These are phyloP conservation scores for Nemania diffusa DNA, from an alignment of 2,329 filamentous ascomycete species.

Conservation along the genomic window DNA sequence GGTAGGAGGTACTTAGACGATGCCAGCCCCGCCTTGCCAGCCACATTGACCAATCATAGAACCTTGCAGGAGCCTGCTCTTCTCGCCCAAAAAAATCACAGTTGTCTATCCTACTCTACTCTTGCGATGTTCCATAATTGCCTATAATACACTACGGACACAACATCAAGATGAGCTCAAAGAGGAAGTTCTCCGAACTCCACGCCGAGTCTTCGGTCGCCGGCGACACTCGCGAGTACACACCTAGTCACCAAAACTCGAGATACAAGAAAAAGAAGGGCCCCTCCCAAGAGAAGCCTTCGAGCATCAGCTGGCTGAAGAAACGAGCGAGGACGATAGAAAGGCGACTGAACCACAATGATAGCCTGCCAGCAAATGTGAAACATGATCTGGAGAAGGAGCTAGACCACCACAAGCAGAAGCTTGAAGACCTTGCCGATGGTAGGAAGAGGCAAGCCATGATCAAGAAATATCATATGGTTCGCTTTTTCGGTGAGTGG, in stretches of 20 bases:
- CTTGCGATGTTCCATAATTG: neutral
- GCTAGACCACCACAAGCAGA: constrained; percentile 71
- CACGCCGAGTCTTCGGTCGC: constrained; percentile 36
- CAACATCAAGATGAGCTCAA: constrained; percentile 41
- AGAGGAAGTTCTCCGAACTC: constrained; percentile 48
- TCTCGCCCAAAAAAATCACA: constrained; percentile 26
- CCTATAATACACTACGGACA: neutral
- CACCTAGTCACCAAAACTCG: constrained; percentile 31
- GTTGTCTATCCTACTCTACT: neutral
- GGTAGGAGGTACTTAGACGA: neutral
- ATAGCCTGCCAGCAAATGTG: constrained; percentile 74
- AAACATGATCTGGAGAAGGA: constrained; percentile 77
- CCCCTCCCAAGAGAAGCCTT: constrained; percentile 57
- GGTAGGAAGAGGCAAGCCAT: constrained; percentile 74
- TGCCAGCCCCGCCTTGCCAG: constrained; percentile 7
- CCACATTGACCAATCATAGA: constrained; percentile 23
- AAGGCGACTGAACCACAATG: constrained; percentile 69
- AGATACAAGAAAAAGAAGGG: constrained; percentile 52
- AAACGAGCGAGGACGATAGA: constrained; percentile 77
- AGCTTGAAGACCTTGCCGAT: constrained; percentile 67
- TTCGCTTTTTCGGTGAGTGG: constrained; percentile 80
- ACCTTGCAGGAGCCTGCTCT: neutral
- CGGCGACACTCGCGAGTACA: constrained; percentile 30
- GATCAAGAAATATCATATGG: constrained; percentile 84
- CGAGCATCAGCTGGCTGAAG: constrained; percentile 70